Base-by-base conservation (phyloP, 169 alveolate species). In the Plasmodium vinckei region DNA sequence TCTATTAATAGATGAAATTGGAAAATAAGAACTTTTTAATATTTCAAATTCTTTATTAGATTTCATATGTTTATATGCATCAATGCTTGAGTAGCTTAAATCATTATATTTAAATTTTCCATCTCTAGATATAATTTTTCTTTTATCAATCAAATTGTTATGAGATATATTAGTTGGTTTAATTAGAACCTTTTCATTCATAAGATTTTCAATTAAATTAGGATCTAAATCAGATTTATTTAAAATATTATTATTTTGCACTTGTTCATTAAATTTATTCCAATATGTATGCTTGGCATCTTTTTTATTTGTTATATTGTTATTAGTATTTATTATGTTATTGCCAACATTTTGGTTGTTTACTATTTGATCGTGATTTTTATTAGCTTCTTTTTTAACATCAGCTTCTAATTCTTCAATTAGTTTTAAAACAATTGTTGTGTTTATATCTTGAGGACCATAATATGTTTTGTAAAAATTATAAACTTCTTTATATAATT, bases 401-500 rank as follows among this genome's bases (percentile, higher is more conserved):
- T 79, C 89, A 47, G 49, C 54, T 44, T 79, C 72, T 68, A 79
- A 67, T 17, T 79, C 89, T 87, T 92, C 91, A 49, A 94, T 69
- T 70, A 94, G 68, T 49, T 94, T 93, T 60, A 77, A 71, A 42
- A 92, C 95, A 12, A 93, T 70, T 60, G 77, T 79, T 21, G 97
- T 95, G 56, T 92, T 90, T 9, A 95, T 94, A 79, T 95, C 96
- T 21, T 90, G 91, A 9, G 93, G 92, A 7, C 97, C 97, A 72
- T 93, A 71, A 27, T 79, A 71, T 42, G 86, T 93, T 56, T 93
- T 92, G 39, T 96, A 82, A 60, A 93, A 93, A 9, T 70, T 57
- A 69, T 94, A 95, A 5, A 95, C 97, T 54, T 95, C 97, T 64
- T 94, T 91, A 64, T 95, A 95, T 25, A 95, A 82, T 65, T 94